Evolutionary conservation across 768 basidiomycete species (phyloP), one percentile per base, ranked within the genome.

Genomic region (Boletus sp.): DNA sequence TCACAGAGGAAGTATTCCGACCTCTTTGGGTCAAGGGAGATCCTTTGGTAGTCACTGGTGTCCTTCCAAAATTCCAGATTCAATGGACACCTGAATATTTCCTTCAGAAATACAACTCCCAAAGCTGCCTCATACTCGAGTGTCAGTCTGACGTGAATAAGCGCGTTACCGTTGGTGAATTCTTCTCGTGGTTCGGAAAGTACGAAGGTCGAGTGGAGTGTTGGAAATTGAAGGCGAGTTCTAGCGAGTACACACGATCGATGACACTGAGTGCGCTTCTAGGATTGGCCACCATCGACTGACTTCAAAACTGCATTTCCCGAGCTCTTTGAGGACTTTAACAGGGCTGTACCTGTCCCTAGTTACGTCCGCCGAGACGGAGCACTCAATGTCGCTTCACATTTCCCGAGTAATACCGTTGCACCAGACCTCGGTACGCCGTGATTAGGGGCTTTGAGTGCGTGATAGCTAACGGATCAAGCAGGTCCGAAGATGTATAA

Each of bases 401-500:
- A 97, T 72, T 93, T 93, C 66, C 93, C 93, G 1, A 72, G 75
- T 13, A 91, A 91, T 61, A 83, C 85, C 0, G 72, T 93, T 50
- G 83, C 81, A 29, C 91, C 91, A 17, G 93, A 93, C 66, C 78
- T 93, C 13, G 85, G 88, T 90, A 63, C 44, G 81, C 32, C 51
- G 14, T 49, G n/a, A 50, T 37, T 21, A 2, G 14, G 34, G 27
- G 13, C 14, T 29, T 40, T 2, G 40, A 37, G 21, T 39, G 17
- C 2, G 35, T 25, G 19, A 40, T 40, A 14, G 43, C 52, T 66
- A 19, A 66, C 42, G 10, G 41, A 42, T 62, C 19, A 63, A 61
- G 39, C 68, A 85, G 92, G 93, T 4, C 94, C 94, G 1, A 97
- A 96, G 73, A 89, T 95, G 90, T 97, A 97, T 72, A 94, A 92